Conservation (phyloP, 129 eudicot genomes). For the Scalesia atractyloides region DNA sequence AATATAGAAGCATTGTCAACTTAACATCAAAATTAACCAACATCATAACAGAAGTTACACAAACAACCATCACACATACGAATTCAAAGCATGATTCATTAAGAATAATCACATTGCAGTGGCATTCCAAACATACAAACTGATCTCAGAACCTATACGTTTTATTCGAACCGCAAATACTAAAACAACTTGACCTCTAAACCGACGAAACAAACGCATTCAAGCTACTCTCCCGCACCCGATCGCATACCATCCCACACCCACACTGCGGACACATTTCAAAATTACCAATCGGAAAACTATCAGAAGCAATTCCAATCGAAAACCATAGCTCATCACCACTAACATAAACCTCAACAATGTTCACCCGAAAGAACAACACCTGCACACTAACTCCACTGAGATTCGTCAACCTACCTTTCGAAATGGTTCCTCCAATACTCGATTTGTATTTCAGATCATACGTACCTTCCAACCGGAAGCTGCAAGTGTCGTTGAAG, state of each 20-base stretch:
- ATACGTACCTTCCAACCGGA: constrained; percentile 67
- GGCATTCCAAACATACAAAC: too few species aligned
- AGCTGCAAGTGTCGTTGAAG: constrained; percentile 59
- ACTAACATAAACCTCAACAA: constrained; percentile 55
- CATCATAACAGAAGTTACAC: too few species aligned
- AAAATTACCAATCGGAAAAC: constrained; percentile 65
- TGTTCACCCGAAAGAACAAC: constrained; percentile 63
- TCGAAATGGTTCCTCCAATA: constrained; percentile 54
- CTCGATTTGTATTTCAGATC: constrained; percentile 59
- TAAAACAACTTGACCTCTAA: constrained; percentile 22
- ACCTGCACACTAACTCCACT: constrained; percentile 71
- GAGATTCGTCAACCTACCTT: constrained; percentile 42
- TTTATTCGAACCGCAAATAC: neutral
- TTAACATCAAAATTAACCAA: too few species aligned
- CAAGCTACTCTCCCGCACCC: neutral
- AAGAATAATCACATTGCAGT: neutral
- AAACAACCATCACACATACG: neutral
- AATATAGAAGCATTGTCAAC: too few species aligned
- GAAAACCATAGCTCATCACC: constrained; percentile 64
- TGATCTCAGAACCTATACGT: neutral
- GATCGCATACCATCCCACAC: constrained; percentile 70
- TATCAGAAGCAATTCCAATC: constrained; percentile 71
- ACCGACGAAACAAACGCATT: constrained; percentile 40
- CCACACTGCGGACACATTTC: constrained; percentile 77
- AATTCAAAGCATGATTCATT: neutral